Percentiles rank a stretch among this genome's conserved stretches.
Conservation (phyloP, 116 monocot species). For the Iris pallida region DNA sequence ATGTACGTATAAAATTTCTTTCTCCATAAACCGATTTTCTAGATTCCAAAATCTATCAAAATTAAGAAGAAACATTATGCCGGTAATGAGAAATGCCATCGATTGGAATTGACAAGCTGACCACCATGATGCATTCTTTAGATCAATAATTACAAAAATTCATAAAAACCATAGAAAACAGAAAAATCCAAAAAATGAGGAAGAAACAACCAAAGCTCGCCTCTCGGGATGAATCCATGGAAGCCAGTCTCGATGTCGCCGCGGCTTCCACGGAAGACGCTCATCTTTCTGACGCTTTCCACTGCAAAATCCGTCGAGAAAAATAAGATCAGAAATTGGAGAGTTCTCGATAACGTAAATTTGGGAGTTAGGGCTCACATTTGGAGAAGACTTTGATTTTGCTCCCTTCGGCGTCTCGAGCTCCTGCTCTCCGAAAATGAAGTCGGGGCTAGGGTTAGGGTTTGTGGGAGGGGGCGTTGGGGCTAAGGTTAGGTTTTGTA, state of each 20-base stretch:
- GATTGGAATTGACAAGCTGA: constrained; percentile 68
- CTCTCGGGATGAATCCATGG: constrained; percentile 70
- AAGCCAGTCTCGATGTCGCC: constrained; percentile 73
- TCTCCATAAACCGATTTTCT: background rate
- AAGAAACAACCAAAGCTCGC: constrained; percentile 38
- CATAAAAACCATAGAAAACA: background rate
- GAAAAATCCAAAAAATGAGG: background rate
- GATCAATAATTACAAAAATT: background rate
- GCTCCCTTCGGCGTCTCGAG: too few relatives aligned
- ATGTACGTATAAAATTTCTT: background rate
- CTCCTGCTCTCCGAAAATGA: too few relatives aligned
- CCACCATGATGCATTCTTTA: constrained; percentile 64
- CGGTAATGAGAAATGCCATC: constrained; percentile 79
- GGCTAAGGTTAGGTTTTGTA: too few relatives aligned
- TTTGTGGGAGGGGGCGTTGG: too few relatives aligned
- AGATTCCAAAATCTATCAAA: background rate
- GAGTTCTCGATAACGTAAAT: too few relatives aligned
- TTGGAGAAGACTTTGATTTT: too few relatives aligned
- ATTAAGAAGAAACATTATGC: constrained; percentile 20
- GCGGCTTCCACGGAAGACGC: constrained; percentile 74
- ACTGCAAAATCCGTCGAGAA: too few relatives aligned
- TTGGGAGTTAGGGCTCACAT: too few relatives aligned
- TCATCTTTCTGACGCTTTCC: too few relatives aligned
- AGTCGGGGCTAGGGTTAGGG: too few relatives aligned
- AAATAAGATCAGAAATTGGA: too few relatives aligned